A percentile compares a stretch with the other conserved stretches of the same genome.
Conservation (phyloP, 2,329 filamentous ascomycete genomes). For the Cladorrhinum sp. region DNA sequence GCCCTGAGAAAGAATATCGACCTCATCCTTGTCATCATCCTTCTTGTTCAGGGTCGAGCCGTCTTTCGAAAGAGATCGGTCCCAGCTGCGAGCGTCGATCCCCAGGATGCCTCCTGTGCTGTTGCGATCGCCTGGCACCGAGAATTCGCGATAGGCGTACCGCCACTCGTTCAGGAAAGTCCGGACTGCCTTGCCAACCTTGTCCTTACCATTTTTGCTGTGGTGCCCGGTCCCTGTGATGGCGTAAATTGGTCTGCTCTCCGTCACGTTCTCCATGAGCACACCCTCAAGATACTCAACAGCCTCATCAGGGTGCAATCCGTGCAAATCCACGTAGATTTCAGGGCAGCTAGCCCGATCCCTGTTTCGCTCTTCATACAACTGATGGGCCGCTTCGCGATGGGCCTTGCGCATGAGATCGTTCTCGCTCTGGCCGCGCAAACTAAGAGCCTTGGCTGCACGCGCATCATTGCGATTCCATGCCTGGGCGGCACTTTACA, state of each 20-base stretch:
- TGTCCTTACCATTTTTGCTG: conserved; percentile 98
- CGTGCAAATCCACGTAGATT: conserved; percentile 92
- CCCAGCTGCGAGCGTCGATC: conserved; percentile 65
- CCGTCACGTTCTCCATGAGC: conserved; percentile 74
- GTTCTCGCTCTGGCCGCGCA: conserved; percentile 94
- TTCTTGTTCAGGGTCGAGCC: conserved; percentile 38
- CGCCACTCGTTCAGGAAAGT: conserved; percentile 92
- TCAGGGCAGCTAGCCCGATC: conserved; percentile 59
- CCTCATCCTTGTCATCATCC: conserved; percentile 40
- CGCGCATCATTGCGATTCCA: conserved; percentile 98
- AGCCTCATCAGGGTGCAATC: conserved; percentile 97
- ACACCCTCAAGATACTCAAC: conserved; percentile 90
- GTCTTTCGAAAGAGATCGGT: conserved; percentile 56
- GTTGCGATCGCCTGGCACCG: conserved; percentile 86
- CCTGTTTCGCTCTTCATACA: conserved; percentile 93
- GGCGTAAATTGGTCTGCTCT: conserved; percentile 78
- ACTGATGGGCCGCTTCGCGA: conserved; percentile 82
- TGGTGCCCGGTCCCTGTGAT: conserved; percentile 97
- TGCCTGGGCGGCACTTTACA: conserved; percentile 79
- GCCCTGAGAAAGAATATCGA: conserved; percentile 62
- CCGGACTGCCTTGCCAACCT: conserved; percentile 91
- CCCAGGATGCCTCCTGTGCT: conserved; percentile 74
- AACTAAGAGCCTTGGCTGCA: conserved; percentile 88
- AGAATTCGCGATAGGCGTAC: conserved; percentile 94
- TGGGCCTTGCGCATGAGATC: conserved; percentile 96